A percentile compares a stretch with the other conserved stretches of the same genome.
Conservation (phyloP, 352 stramenopile species). For the Phytophthora sojae region DNA sequence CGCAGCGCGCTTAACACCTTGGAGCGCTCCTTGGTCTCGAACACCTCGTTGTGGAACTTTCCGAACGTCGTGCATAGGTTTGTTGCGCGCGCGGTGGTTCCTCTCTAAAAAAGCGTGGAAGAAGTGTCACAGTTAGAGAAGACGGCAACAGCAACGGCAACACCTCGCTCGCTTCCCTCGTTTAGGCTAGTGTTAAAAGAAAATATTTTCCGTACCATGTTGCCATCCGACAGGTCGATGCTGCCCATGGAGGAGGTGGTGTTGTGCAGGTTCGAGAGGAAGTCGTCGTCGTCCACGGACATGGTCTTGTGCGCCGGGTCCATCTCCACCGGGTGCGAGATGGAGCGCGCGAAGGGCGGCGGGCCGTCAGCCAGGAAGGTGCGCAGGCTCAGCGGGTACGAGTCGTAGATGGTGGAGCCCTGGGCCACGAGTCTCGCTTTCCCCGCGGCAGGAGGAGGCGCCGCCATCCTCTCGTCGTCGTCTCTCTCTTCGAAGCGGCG, state of each 20-base stretch:
- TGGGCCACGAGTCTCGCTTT: slow-evolving; percentile 13
- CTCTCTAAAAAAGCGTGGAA: not conserved
- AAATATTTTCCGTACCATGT: not conserved
- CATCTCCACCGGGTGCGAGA: slow-evolving; percentile 25
- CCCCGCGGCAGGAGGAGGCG: not conserved
- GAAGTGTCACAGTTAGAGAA: not conserved
- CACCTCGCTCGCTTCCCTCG: not conserved
- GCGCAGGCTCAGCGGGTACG: slow-evolving; percentile 67
- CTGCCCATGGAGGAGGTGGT: slow-evolving; percentile 34
- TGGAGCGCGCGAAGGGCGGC: slow-evolving; percentile 42
- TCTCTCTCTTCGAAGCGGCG: not conserved
- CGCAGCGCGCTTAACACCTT: slow-evolving; percentile 81
- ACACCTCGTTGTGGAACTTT: slow-evolving; percentile 80
- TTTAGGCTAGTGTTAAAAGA: not conserved
- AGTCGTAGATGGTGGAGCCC: slow-evolving; percentile 68
- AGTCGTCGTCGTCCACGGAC: slow-evolving; percentile 36
- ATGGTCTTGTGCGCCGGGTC: slow-evolving; percentile 21
- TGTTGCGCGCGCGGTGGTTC: slow-evolving; percentile 10
- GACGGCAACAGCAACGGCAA: not conserved
- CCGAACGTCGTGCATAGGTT: slow-evolving; percentile 63
- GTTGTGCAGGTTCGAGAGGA: slow-evolving; percentile 38
- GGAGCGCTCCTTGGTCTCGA: slow-evolving; percentile 81
- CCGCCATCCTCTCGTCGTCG: slow-evolving; percentile 1
- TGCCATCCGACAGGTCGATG: slow-evolving; percentile 28
- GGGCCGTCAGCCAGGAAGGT: slow-evolving; percentile 25